A percentile compares a stretch with the other conserved stretches of the same genome.
These are phyloP conservation scores for Zea luxurians DNA, from an alignment of 176 grass and related monocot species.

Conservation along the genomic window DNA sequence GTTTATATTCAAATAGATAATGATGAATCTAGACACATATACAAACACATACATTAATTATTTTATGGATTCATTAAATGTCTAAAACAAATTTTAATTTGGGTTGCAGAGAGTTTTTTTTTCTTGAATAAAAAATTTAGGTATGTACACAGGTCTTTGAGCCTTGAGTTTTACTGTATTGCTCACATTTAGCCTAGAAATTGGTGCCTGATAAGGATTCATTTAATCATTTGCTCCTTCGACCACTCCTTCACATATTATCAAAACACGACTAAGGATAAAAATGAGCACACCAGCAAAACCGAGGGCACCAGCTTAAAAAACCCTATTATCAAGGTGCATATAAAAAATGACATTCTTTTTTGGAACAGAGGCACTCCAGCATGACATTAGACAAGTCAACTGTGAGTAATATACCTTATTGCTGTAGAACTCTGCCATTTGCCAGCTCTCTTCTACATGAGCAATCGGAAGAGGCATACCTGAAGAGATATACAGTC, in stretches of 20 bases:
- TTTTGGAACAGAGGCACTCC: neutral
- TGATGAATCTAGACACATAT: no score
- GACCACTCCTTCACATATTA: neutral
- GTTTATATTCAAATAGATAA: no score
- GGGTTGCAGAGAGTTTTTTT: neutral
- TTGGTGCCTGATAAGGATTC: neutral
- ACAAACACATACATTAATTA: no score
- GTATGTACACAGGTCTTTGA: neutral
- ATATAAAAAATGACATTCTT: neutral
- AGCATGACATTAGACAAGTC: neutral
- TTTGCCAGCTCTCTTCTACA: slow-evolving; percentile 68
- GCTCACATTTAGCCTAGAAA: neutral
- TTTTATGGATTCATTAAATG: no score
- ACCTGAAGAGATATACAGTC: slow-evolving; percentile 31
- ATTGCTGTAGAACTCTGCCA: slow-evolving; percentile 70
- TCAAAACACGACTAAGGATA: no score
- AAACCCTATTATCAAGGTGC: neutral
- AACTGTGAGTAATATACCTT: slow-evolving; percentile 32
- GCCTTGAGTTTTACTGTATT: neutral
- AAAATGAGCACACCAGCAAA: no score
- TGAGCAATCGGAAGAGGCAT: slow-evolving; percentile 67
- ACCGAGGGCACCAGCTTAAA: no score
- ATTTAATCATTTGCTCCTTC: neutral
- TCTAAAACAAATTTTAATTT: no score
- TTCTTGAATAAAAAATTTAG: neutral